Base-by-base conservation (phyloP, 345 rosid species). In the Laguncularia racemosa region DNA sequence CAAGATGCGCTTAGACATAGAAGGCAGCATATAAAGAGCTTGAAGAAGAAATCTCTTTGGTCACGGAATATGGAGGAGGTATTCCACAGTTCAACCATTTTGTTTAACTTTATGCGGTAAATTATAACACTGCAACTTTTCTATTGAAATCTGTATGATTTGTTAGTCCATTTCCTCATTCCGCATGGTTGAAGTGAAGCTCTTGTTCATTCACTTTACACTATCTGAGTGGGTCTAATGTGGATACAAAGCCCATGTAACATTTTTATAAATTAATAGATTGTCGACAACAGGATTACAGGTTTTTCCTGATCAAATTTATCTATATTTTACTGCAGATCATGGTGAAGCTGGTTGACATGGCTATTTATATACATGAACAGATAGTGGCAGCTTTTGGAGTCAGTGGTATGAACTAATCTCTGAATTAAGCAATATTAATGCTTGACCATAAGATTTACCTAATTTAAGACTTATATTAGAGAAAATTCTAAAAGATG, bases 21-120 rank as follows among this genome's bases (percentile, higher is more conserved):
- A 71, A 79, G 60, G 66, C 89, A 87, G 74, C 67, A 73, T 50
- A 97, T 87, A 45, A 75, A 65, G 70, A 78, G 75, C 77, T 84
- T 89, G 77, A 69, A 77, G 72, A 87, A 79, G 86, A 93, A 79
- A 72, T 89, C 99, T 14, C 90, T 89, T 20, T 93, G 99, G 99
- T 85, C 96, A 13, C 81, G 72, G 65, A 84, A 60, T 70, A 70
- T 82, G 65, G 95, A 81, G 71, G 96, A 93, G 96, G 99, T 76
- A 77, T n/a, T n/a, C n/a, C n/a, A n/a, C n/a, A n/a, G n/a, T 66
- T 26, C 12, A 47, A 62, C 28, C 56, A 21, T 46, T 46, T 67
- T 19, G 16, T 50, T 58, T 45, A 40, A 59, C 18, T 23, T 21
- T 44, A 0, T 19, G 13, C 28, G 28, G 2, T 20, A 21, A 33